phyloP scores from a whole-genome alignment of 2,329 filamentous ascomycete genomes.

The Alternaria tenuissima region DNA sequence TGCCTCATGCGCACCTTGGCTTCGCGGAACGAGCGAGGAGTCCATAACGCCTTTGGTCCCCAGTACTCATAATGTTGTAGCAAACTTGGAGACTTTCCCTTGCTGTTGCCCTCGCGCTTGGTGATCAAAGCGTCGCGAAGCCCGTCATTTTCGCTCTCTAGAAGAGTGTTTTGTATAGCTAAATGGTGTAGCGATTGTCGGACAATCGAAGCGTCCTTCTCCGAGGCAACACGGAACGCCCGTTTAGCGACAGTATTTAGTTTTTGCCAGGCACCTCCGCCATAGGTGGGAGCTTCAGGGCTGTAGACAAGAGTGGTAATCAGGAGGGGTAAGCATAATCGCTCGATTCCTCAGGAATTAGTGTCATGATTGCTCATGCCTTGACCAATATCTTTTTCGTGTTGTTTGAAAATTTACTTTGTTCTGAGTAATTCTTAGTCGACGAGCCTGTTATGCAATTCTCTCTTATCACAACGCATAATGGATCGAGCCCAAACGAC shows the following conservation, averaged over 20 bases:
- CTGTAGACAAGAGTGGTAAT: no score
- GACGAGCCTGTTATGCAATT: no score
- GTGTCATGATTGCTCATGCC: no score
- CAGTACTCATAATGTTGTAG: slow-evolving; percentile 1
- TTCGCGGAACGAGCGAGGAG: neutral
- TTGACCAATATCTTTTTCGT: no score
- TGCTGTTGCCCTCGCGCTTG: neutral
- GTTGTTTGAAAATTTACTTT: no score
- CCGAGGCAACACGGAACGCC: neutral
- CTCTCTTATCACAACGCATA: no score
- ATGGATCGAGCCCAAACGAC: no score
- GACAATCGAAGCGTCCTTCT: neutral
- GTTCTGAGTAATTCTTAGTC: no score
- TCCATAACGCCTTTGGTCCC: neutral
- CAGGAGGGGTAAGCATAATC: no score
- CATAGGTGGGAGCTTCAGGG: neutral
- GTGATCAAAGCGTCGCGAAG: neutral
- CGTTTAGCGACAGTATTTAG: neutral
- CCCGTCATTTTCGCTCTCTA: neutral
- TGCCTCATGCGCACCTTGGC: no score
- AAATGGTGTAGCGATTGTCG: neutral
- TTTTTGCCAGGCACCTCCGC: neutral
- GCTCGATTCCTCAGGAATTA: no score
- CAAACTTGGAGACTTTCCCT: neutral
- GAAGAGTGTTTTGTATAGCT: neutral